Percentiles rank a stretch among this genome's conserved stretches.
Evolutionary conservation across 805 yeast species (phyloP).

Genomic region (Zygosaccharomyces gambellarensis): DNA sequence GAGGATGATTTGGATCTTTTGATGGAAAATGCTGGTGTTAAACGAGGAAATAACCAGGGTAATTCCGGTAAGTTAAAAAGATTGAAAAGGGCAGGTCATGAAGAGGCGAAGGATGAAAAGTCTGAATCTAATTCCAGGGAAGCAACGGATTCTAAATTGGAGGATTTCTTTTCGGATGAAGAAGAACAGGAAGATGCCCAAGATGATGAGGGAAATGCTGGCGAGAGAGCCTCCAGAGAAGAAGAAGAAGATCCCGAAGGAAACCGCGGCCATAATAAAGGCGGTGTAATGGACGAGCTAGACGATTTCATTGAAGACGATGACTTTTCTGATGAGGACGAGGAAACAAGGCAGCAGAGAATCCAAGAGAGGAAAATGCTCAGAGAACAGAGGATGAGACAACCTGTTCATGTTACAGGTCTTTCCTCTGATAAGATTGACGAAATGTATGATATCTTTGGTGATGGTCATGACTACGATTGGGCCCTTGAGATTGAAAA

Average conservation of each 20-base stretch:
- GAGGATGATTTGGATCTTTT: conserved; percentile 93
- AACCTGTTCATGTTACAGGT: conserved; percentile 54
- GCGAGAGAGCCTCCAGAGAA: conserved; percentile 19
- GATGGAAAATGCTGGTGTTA: conserved; percentile 85
- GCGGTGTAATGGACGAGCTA: conserved; percentile 64
- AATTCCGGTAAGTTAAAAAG: conserved; percentile 60
- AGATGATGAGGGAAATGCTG: conserved; percentile 16
- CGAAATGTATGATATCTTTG: conserved; percentile 91
- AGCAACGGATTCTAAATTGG: conserved; percentile 28
- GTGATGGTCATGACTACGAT: conserved; percentile 94
- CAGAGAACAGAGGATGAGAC: conserved; percentile 43
- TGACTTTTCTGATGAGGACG: conserved; percentile 82
- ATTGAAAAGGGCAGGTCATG: conserved; percentile 65
- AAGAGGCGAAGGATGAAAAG: conserved; percentile 21
- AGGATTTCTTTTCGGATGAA: conserved; percentile 42
- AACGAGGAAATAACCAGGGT: conserved; percentile 38
- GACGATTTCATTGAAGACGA: conserved; percentile 98
- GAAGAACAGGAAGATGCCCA: conserved; percentile 32
- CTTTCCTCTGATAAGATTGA: conserved; percentile 86
- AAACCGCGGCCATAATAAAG: conserved; percentile 30
- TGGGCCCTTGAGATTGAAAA: conserved; percentile 96
- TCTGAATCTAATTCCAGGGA: conserved; percentile 17
- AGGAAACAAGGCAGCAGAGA: conserved; percentile 44
- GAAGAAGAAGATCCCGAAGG: conserved; percentile 22
- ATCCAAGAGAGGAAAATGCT: conserved; percentile 29